Conservation (phyloP, 495 filamentous ascomycete species). For the Podospora tetraspora region DNA sequence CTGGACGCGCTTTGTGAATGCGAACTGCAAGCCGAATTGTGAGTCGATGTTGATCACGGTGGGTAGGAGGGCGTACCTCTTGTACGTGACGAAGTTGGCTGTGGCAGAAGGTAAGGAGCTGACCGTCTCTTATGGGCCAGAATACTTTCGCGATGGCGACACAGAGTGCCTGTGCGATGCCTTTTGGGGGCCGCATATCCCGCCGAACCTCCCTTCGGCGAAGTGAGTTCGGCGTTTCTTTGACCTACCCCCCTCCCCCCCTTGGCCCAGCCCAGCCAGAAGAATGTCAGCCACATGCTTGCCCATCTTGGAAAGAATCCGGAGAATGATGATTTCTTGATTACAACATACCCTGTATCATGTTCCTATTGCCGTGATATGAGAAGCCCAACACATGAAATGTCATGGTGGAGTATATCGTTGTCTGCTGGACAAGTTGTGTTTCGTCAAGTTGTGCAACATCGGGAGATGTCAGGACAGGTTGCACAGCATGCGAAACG, state of each 20-base stretch:
- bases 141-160: slow-evolving; percentile 11
- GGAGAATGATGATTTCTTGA: neutral
- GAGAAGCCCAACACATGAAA: neutral
- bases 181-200: neutral
- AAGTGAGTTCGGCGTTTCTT: neutral
- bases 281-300: neutral
- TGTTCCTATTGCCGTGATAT: neutral
- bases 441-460: neutral
- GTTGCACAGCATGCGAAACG: neutral
- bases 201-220: neutral
- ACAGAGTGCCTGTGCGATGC: neutral
- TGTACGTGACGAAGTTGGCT: neutral
- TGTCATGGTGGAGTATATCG: neutral
- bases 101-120: slow-evolving; percentile 15
- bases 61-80: slow-evolving; percentile 11
- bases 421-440: neutral
- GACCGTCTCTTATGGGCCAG: slow-evolving; percentile 19
- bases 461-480: neutral
- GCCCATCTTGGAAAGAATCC: neutral
- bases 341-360: neutral
- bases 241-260: neutral
- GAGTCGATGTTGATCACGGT: slow-evolving; percentile 2
- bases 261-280: neutral
- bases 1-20: slow-evolving; percentile 29
- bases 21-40: slow-evolving; percentile 20